Base-by-base conservation (phyloP, 331 rosid species). In the Pyrus hybrid region DNA sequence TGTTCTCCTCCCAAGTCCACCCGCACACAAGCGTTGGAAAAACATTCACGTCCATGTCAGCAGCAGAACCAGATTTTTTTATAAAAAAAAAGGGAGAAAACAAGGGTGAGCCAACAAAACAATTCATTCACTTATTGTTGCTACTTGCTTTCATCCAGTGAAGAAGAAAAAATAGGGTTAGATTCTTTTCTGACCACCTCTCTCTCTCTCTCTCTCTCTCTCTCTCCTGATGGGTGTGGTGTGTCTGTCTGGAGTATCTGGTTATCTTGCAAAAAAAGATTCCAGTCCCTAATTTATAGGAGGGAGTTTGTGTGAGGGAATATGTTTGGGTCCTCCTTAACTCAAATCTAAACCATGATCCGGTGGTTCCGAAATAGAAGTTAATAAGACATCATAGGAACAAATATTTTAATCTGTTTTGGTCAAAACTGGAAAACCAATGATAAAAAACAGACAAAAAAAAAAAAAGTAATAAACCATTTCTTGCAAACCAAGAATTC, bases 1-100 rank as follows among this genome's bases (percentile, higher is more conserved):
- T 92, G 86, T 90, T 92, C 87, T 92, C 92, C 83, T 92, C 89
- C 96, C 96, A 90, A 83, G 89, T 92, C 96, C 97, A 91, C 28
- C 85, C 90, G 45, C 88, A 51, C 78, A 77, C 49, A 23, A 82
- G 77, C 70, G 73, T 81, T 2, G 86, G 35, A 68, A 75, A 60
- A 67, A 63, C 84, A 80, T 85, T 85, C 87, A 85, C 80, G 25
- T 76, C 84, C 84, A 67, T 69, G 57, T 61, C 72, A 47, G 54
- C 79, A 29, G 64, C 63, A 58, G 16, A n/a, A n/a, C 5, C 63
- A 22, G 28, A 22, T 11, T 22, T 4, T n/a, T 58, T 10, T 4
- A 47, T 1, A 43, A 47, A 49, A 37, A 37, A 17, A 6, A 5
- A 0, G 6, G 68, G 25, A 14, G 41, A 65, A 28, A 63, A 14